phyloP scores from a whole-genome alignment of 2,329 filamentous ascomycete species.

The Juglanconis sp. region DNA sequence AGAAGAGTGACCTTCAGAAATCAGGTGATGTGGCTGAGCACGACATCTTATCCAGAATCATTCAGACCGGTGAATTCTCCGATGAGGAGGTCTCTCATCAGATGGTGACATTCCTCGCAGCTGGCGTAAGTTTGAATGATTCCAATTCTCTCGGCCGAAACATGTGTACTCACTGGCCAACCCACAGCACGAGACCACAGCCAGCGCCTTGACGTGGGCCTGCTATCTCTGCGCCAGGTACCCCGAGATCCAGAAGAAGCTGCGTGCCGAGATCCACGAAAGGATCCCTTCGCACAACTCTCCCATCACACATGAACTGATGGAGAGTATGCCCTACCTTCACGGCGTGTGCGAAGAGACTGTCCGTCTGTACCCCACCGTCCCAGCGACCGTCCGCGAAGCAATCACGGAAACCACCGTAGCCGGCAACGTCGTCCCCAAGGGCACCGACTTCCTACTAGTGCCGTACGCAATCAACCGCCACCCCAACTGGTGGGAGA shows the following conservation, averaged over 20 bases:
- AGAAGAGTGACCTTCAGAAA: slow-evolving; percentile 7
- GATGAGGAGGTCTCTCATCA: slow-evolving; percentile 10
- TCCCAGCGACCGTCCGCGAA: not conserved
- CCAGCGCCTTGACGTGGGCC: slow-evolving; percentile 11
- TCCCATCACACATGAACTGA: slow-evolving; percentile 3
- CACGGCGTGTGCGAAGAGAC: slow-evolving; percentile 15
- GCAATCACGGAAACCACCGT: slow-evolving; percentile 3
- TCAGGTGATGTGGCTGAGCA: slow-evolving; percentile 9
- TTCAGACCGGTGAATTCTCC: slow-evolving; percentile 14
- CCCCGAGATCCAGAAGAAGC: slow-evolving; percentile 10
- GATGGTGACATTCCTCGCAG: slow-evolving; percentile 12
- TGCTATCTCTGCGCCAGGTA: slow-evolving; percentile 14
- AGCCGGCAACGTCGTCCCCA: slow-evolving; percentile 5
- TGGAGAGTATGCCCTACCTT: slow-evolving; percentile 13
- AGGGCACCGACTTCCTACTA: slow-evolving; percentile 10
- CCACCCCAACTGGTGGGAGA: slow-evolving; percentile 36
- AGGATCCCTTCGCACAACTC: not conserved
- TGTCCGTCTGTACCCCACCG: not conserved
- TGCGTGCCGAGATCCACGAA: slow-evolving; percentile 9
- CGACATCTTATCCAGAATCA: slow-evolving; percentile 10
- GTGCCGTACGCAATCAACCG: slow-evolving; percentile 34
- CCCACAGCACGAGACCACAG: slow-evolving; percentile 10
- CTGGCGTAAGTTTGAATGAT: not conserved
- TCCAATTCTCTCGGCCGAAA: not conserved
- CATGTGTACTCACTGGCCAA: not conserved